These are phyloP conservation scores for Chrysosporium queenslandicum DNA, from an alignment of 2,329 filamentous ascomycete species.

Conservation along the genomic window DNA sequence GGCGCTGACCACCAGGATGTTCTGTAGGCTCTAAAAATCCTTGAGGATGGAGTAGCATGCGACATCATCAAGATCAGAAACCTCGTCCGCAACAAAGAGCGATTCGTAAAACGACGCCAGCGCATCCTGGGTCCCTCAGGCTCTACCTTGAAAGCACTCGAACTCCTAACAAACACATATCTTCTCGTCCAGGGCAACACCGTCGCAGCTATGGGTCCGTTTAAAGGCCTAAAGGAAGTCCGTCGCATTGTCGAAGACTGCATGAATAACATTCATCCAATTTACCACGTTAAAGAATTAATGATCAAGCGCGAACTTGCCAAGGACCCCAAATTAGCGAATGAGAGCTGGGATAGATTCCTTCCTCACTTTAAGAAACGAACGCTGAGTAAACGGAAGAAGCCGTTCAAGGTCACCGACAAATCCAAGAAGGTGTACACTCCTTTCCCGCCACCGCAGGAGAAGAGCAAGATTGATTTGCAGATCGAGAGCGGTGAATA, in stretches of 20 bases:
- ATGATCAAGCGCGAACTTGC: constrained; percentile 90
- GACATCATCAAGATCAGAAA: constrained; percentile 94
- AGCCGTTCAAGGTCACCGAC: constrained; percentile 78
- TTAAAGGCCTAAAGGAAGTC: constrained; percentile 87
- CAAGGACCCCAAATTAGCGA: constrained; percentile 74
- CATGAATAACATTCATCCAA: constrained; percentile 86
- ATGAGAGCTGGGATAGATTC: constrained; percentile 93
- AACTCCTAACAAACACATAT: constrained; percentile 83
- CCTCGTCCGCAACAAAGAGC: constrained; percentile 83
- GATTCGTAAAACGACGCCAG: constrained; percentile 90
- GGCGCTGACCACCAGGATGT: background rate
- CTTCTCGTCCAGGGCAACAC: constrained; percentile 96
- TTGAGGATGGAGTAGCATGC: constrained; percentile 82
- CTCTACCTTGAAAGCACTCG: constrained; percentile 84
- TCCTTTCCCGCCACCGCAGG: constrained; percentile 88
- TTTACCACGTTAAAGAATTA: constrained; percentile 88
- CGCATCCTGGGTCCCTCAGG: constrained; percentile 85
- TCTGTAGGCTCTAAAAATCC: constrained; percentile 66
- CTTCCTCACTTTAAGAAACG: constrained; percentile 95
- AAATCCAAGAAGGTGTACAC: constrained; percentile 93
- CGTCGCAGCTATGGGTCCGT: constrained; percentile 81
- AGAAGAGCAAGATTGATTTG: constrained; percentile 97
- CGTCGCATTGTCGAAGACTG: constrained; percentile 84
- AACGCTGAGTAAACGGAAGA: constrained; percentile 70
- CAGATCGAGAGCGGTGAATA: constrained; percentile 98